Base-by-base conservation (phyloP, 2,329 filamentous ascomycete genomes). In the Pseudogymnoascus destructans region DNA sequence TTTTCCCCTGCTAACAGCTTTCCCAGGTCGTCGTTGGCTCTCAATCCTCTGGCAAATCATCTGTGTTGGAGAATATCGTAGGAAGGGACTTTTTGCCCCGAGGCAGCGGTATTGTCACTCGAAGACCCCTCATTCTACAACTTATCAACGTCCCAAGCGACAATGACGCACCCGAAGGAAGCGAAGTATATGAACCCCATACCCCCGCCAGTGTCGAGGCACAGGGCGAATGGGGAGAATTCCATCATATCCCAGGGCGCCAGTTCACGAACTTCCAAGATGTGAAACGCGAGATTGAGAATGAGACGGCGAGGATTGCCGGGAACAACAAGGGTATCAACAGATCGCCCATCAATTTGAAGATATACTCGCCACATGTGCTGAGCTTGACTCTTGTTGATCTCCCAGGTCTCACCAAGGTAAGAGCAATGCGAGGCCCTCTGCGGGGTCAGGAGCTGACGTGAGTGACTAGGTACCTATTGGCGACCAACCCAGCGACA, bases 251-350 rank as follows among this genome's bases (percentile, higher is more conserved):
- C 59, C 91, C 90, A 3, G 88, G 90, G 66, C 84, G 90, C 66
- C 86, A 84, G 66, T 95, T 95, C 74, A 89, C 86, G 65, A 89
- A 97, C 72, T 98, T 98, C 73, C 80, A 79, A 67, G 87, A 95
- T 70, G 92, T 98, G 66, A 93, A 95, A 73, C 84, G 88, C 68
- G 93, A 98, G 74, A 97, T 98, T 67, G 93, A 97, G 75, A 91
- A 89, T 63, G 93, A 98, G 75, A 98, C 95, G 17, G 84, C 89
- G 60, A 84, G 93, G 67, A 95, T 98, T 75, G 88, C 87, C 60
- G 93, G 93, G 67, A 95, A 82, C 75, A 98, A 98, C 76, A 97
- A 97, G 74, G 93, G 93, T 67, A 98, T 98, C 76, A 96, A 95
- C 72, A 80, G 93, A 63, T 89, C 95, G 70, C 90, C 93, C 60